A percentile compares a stretch with the other conserved stretches of the same genome.
Evolutionary conservation across 257 asterid species (phyloP).

Genomic region (Nicotiana noctiflora): DNA sequence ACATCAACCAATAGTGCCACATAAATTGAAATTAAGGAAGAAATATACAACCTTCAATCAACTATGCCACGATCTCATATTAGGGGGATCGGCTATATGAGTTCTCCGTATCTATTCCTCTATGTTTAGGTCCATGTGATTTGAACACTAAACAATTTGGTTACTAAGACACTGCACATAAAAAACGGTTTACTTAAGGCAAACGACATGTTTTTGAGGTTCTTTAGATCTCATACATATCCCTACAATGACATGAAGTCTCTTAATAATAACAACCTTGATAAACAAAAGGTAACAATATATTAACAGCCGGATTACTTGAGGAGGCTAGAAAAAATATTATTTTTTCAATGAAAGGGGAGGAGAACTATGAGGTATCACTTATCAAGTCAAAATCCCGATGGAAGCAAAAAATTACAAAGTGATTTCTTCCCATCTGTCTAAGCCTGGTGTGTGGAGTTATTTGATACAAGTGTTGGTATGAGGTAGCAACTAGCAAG

Average conservation of each 20-base stretch:
- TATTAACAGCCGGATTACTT: too few species aligned
- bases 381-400: too few species aligned
- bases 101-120: not conserved
- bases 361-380: too few species aligned
- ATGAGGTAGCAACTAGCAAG: too few species aligned
- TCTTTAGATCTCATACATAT: not conserved
- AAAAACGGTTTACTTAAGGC: not conserved
- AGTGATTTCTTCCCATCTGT: too few species aligned
- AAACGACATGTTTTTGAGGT: not conserved
- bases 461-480: too few species aligned
- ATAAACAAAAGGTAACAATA: not conserved
- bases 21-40: not conserved
- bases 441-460: too few species aligned
- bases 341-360: not conserved
- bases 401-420: too few species aligned
- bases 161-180: not conserved
- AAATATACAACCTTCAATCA: slow-evolving; percentile 1
- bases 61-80: not conserved
- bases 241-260: not conserved
- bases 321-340: not conserved
- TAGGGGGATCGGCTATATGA: not conserved
- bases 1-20: not conserved
- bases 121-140: not conserved
- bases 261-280: not conserved
- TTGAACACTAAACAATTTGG: not conserved